phyloP scores from a whole-genome alignment of 345 rosid genomes.

The Murraya koenigii region DNA sequence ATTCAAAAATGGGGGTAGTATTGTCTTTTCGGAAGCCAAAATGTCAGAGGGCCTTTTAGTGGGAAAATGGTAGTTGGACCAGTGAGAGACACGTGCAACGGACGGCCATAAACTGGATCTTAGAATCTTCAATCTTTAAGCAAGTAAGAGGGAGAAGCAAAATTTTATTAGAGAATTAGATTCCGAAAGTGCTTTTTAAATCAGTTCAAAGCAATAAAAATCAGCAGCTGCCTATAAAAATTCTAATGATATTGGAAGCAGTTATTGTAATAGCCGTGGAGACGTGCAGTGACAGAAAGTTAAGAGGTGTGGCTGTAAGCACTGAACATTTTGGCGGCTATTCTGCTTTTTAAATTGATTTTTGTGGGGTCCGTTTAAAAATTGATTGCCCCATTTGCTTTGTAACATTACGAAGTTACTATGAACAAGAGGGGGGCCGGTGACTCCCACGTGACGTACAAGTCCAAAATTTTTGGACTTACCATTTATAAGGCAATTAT shows the following conservation, averaged over 20 bases:
- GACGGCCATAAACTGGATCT: not conserved
- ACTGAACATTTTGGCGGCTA: no score
- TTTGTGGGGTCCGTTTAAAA: not conserved
- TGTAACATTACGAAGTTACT: not conserved
- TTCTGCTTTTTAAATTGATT: not conserved
- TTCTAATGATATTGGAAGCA: not conserved
- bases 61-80: not conserved
- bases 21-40: not conserved
- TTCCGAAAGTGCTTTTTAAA: not conserved
- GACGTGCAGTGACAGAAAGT: not conserved
- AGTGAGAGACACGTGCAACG: not conserved
- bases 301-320: no score
- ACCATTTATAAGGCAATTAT: no score
- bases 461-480: not conserved
- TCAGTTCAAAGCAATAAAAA: not conserved
- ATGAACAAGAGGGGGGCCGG: not conserved
- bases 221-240: not conserved
- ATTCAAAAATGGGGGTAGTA: not conserved
- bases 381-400: not conserved
- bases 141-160: not conserved
- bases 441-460: not conserved
- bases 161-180: not conserved
- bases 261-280: not conserved
- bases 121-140: constrained; percentile 12
- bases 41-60: not conserved